Percentiles rank a stretch among this genome's conserved stretches.
These are phyloP conservation scores for Cymbopogon flexuosus DNA, from an alignment of 202 grass and related monocot species.

Conservation along the genomic window DNA sequence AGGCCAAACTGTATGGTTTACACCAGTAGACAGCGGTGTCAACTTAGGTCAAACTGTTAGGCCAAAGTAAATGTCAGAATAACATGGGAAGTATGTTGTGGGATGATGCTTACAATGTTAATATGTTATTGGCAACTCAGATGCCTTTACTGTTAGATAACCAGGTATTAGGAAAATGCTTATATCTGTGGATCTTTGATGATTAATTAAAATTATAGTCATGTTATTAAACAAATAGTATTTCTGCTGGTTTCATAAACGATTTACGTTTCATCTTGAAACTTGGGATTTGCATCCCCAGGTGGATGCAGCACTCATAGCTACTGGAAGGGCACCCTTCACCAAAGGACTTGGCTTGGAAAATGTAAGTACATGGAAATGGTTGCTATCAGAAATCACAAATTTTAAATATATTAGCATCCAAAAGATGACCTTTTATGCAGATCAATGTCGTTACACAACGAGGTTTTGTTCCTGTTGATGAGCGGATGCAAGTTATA, in stretches of 20 bases:
- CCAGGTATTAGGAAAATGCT: neutral
- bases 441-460: conserved; percentile 84
- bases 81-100: neutral
- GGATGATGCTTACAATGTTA: conserved; percentile 4
- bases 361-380: conserved; percentile 57
- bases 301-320: conserved; percentile 95
- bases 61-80: neutral
- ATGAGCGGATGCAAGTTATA: conserved; percentile 82
- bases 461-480: conserved; percentile 86
- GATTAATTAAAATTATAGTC: neutral
- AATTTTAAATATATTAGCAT: neutral
- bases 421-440: conserved; percentile 24
- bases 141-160: neutral
- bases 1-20: neutral
- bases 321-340: conserved; percentile 90
- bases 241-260: neutral
- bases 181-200: neutral
- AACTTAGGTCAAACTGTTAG: neutral
- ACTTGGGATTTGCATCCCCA: conserved; percentile 8
- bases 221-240: neutral
- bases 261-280: neutral
- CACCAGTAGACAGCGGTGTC: neutral
- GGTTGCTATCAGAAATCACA: neutral
- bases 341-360: conserved; percentile 94
- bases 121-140: neutral